phyloP scores from a whole-genome alignment of 2,329 filamentous ascomycete genomes.

The Penicillium glabrum region DNA sequence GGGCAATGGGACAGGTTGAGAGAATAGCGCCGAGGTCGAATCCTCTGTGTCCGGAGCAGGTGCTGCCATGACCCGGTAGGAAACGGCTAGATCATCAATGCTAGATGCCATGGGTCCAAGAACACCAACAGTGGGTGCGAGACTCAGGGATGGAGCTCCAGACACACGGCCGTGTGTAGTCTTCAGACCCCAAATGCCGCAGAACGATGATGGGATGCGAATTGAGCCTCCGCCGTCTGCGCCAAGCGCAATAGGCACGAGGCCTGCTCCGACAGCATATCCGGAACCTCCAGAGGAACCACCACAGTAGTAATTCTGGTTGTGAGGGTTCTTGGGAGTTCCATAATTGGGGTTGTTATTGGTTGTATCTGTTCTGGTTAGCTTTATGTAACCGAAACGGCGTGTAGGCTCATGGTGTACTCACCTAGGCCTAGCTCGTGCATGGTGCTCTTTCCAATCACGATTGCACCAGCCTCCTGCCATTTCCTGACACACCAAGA shows the following conservation, averaged over 20 bases:
- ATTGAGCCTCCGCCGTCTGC: conserved; percentile 76
- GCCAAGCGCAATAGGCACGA: conserved; percentile 71
- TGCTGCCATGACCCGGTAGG: conserved; percentile 77
- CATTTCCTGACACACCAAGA: conserved; percentile 71
- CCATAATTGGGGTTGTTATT: conserved; percentile 77
- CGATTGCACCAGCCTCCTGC: conserved; percentile 71
- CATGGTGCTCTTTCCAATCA: conserved; percentile 76
- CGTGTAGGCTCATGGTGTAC: neutral
- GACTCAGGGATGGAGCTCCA: conserved; percentile 57
- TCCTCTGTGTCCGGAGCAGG: conserved; percentile 62
- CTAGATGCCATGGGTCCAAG: conserved; percentile 74
- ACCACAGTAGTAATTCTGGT: conserved; percentile 73
- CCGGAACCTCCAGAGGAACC: conserved; percentile 77
- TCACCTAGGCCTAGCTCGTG: conserved; percentile 72
- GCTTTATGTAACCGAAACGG: neutral
- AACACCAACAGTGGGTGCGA: conserved; percentile 64
- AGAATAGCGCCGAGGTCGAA: conserved; percentile 62
- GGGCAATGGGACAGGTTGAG: conserved; percentile 47
- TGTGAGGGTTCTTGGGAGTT: conserved; percentile 76
- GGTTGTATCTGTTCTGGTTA: conserved; percentile 60
- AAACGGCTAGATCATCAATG: conserved; percentile 73
- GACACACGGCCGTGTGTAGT: conserved; percentile 70
- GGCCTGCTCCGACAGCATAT: conserved; percentile 67
- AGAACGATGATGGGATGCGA: conserved; percentile 72
- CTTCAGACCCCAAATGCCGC: conserved; percentile 80